phyloP scores from a whole-genome alignment of 768 basidiomycete genomes.

The Peribolospora kevripleyi region DNA sequence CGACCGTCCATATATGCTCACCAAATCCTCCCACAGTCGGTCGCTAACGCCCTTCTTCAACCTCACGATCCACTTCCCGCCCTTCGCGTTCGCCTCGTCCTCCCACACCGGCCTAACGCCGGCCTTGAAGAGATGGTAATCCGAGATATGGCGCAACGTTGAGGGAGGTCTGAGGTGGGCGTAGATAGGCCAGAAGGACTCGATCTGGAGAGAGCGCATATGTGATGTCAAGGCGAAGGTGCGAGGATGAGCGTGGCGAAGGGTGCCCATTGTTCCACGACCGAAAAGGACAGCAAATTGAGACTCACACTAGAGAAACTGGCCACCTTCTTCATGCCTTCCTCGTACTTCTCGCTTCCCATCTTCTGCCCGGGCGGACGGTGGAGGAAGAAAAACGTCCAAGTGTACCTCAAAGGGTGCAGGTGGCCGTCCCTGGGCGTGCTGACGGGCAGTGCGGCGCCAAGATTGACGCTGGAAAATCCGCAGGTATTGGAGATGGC shows the following conservation, averaged over 20 bases:
- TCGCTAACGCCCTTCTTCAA: conserved; percentile 74
- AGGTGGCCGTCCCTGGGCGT: no score
- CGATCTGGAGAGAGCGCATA: conserved; percentile 31
- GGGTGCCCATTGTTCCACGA: no score
- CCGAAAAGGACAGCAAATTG: accelerated
- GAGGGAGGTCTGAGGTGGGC: conserved; percentile 76
- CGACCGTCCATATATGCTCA: neutral
- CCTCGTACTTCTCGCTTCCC: conserved; percentile 8
- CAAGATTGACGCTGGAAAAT: no score
- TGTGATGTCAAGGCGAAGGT: neutral
- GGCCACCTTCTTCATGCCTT: conserved; percentile 9
- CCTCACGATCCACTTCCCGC: conserved; percentile 89
- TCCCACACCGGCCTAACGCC: conserved; percentile 87
- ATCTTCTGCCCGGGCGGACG: neutral
- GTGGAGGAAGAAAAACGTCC: no score
- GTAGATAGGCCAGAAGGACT: conserved; percentile 86
- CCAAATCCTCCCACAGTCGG: conserved; percentile 66
- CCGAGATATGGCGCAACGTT: conserved; percentile 29
- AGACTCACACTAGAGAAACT: conserved; percentile 9
- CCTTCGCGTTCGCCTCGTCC: conserved; percentile 60
- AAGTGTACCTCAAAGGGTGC: no score
- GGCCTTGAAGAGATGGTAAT: conserved; percentile 75
- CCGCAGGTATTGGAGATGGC: no score
- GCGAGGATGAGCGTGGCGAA: neutral
- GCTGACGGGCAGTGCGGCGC: no score